A percentile compares a stretch with the other conserved stretches of the same genome.
phyloP scores from a whole-genome alignment of 1,284 basidiomycete genomes.

The Testicularia cyperi region DNA sequence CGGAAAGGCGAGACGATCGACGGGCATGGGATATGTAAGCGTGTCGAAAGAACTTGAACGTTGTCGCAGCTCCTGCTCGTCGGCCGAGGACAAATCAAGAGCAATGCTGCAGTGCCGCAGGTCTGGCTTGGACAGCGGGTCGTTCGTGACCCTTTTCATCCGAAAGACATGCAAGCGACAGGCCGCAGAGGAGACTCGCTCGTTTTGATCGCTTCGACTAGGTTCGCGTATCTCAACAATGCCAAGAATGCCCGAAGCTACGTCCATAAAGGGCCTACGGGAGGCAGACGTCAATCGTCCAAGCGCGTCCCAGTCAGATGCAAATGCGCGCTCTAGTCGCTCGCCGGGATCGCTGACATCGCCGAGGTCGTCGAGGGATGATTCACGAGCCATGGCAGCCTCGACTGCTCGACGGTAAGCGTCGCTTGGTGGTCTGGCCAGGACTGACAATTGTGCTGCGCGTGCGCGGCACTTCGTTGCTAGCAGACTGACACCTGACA shows the following conservation, averaged over 20 bases:
- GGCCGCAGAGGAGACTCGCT: no score
- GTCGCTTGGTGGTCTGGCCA: conserved; percentile 19
- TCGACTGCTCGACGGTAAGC: conserved; percentile 14
- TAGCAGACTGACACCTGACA: no score
- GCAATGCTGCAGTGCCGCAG: conserved; percentile 21
- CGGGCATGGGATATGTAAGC: conserved; percentile 27
- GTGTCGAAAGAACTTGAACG: conserved; percentile 14
- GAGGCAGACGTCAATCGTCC: conserved; percentile 15
- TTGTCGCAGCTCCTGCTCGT: conserved; percentile 15
- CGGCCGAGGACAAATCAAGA: conserved; percentile 7
- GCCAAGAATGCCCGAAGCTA: conserved; percentile 21
- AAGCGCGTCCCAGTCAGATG: conserved; percentile 27
- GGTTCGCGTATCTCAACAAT: conserved; percentile 11
- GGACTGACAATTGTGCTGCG: conserved; percentile 15
- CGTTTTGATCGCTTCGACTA: neutral
- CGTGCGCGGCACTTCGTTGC: conserved; percentile 19
- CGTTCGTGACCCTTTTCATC: neutral
- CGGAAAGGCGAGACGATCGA: conserved; percentile 21
- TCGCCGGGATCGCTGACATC: conserved; percentile 10
- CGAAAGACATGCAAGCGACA: no score
- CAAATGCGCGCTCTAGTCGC: conserved; percentile 21
- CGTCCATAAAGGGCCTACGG: conserved; percentile 29
- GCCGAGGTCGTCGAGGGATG: conserved; percentile 14
- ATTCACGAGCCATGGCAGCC: conserved; percentile 4
- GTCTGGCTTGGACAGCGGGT: conserved; percentile 1